Conservation (phyloP, 192 early-diverging fungal genomes). For the Coemansia sp. region DNA sequence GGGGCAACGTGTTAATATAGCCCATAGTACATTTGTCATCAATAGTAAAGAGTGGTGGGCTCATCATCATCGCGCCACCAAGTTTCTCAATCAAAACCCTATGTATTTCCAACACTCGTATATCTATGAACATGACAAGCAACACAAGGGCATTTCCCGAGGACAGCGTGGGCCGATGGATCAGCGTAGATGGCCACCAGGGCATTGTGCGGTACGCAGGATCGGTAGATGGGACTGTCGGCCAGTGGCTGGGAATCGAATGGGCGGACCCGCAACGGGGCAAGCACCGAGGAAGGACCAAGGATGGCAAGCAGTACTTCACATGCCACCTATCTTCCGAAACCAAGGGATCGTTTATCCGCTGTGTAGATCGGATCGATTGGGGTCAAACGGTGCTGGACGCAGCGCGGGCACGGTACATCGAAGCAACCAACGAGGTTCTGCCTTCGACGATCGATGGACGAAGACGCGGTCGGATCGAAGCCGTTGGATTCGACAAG, state of each 20-base stretch:
- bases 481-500: slow-evolving; percentile 33
- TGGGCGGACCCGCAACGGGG: slow-evolving; percentile 40
- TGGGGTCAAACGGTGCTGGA: slow-evolving; percentile 33
- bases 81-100: no score
- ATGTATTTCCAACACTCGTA: no score
- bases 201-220: slow-evolving; percentile 53
- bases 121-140: no score
- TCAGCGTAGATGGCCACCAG: slow-evolving; percentile 28
- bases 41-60: no score
- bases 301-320: slow-evolving; percentile 38
- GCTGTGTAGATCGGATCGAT: slow-evolving; percentile 24
- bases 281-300: slow-evolving; percentile 50
- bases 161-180: slow-evolving; percentile 30
- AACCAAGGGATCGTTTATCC: slow-evolving; percentile 32
- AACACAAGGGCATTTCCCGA: background rate
- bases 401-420: slow-evolving; percentile 26
- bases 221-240: slow-evolving; percentile 25
- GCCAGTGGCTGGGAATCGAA: slow-evolving; percentile 54
- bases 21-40: no score
- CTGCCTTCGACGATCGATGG: slow-evolving; percentile 32
- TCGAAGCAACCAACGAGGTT: background rate
- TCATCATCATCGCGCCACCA: no score
- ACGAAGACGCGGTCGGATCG: slow-evolving; percentile 24
- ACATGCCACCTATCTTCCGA: slow-evolving; percentile 1
- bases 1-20: no score